These are phyloP conservation scores for Suillus placidus DNA, from an alignment of 768 basidiomycete genomes.

Conservation along the genomic window DNA sequence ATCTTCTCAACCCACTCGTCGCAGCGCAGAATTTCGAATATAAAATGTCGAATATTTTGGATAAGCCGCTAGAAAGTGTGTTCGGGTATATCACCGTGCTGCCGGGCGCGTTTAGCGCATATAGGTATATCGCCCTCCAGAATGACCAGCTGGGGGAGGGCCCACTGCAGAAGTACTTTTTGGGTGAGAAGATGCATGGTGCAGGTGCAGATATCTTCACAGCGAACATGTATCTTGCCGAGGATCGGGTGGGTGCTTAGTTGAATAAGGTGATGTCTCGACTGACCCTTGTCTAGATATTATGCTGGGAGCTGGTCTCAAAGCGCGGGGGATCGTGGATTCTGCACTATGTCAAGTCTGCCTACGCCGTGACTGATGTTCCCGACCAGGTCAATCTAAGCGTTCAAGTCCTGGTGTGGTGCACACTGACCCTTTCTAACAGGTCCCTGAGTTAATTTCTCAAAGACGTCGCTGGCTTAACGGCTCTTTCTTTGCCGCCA, in stretches of 20 bases:
- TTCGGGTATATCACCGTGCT: slow-evolving; percentile 96
- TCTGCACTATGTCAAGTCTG: slow-evolving; percentile 94
- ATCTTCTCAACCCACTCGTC: slow-evolving; percentile 83
- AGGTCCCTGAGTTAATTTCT: slow-evolving; percentile 91
- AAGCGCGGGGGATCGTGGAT: slow-evolving; percentile 91
- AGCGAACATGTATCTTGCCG: slow-evolving; percentile 95
- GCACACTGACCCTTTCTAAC: slow-evolving; percentile 7
- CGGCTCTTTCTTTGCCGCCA: slow-evolving; percentile 96
- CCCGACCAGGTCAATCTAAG: slow-evolving; percentile 70
- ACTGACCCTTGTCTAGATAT: slow-evolving; percentile 54
- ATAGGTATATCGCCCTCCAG: slow-evolving; percentile 87
- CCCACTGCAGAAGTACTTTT: slow-evolving; percentile 93
- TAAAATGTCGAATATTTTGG: slow-evolving; percentile 92
- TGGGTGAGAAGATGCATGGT: slow-evolving; percentile 94
- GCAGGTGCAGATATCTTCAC: slow-evolving; percentile 90
- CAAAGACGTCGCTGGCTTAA: slow-evolving; percentile 97
- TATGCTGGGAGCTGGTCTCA: slow-evolving; percentile 98
- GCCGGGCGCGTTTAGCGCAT: slow-evolving; percentile 91
- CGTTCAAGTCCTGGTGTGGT: not conserved
- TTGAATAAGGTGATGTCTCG: not conserved
- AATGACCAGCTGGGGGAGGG: slow-evolving; percentile 85
- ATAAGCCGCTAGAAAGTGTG: slow-evolving; percentile 87
- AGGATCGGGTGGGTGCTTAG: slow-evolving; percentile 64
- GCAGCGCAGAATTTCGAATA: slow-evolving; percentile 95
- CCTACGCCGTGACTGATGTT: slow-evolving; percentile 91